phyloP scores from a whole-genome alignment of 129 eudicot genomes.

The sunflower (Helianthus annuus) region DNA sequence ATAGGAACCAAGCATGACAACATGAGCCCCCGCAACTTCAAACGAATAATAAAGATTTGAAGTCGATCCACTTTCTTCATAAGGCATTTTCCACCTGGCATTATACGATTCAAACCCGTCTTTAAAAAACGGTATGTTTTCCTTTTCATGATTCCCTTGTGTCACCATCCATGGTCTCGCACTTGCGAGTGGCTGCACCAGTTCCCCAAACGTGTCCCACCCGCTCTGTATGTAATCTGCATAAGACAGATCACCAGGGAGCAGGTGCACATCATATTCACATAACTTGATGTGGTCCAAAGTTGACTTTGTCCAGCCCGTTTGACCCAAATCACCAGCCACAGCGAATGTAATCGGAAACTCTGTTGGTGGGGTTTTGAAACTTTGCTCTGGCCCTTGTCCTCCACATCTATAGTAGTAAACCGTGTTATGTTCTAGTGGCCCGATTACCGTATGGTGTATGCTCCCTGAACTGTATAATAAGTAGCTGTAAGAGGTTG shows the following conservation, averaged over 20 bases:
- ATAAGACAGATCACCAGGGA: constrained; percentile 91
- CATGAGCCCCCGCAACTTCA: constrained; percentile 85
- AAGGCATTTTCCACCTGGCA: constrained; percentile 97
- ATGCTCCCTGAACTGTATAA: constrained; percentile 75
- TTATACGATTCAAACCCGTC: constrained; percentile 68
- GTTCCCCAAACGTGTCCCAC: constrained; percentile 90
- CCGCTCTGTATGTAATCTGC: constrained; percentile 72
- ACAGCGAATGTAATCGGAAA: constrained; percentile 60
- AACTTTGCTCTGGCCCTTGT: constrained; percentile 65
- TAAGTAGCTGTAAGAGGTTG: constrained; percentile 58
- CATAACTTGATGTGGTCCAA: constrained; percentile 76
- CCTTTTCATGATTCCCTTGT: constrained; percentile 68
- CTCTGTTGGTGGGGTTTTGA: constrained; percentile 80
- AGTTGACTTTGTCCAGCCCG: constrained; percentile 93
- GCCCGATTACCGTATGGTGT: constrained; percentile 90
- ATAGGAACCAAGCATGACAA: constrained; percentile 92
- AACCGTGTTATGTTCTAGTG: constrained; percentile 55
- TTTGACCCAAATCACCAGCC: constrained; percentile 57
- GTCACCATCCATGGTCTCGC: constrained; percentile 89
- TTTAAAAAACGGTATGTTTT: constrained; percentile 57
- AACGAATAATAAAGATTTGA: constrained; percentile 90
- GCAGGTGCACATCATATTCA: constrained; percentile 72
- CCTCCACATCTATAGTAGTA: constrained; percentile 90
- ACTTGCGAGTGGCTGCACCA: constrained; percentile 95
- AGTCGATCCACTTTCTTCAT: constrained; percentile 80